Base-by-base conservation (phyloP, 2,329 filamentous ascomycete species). In the Exophiala lecanii-corni region DNA sequence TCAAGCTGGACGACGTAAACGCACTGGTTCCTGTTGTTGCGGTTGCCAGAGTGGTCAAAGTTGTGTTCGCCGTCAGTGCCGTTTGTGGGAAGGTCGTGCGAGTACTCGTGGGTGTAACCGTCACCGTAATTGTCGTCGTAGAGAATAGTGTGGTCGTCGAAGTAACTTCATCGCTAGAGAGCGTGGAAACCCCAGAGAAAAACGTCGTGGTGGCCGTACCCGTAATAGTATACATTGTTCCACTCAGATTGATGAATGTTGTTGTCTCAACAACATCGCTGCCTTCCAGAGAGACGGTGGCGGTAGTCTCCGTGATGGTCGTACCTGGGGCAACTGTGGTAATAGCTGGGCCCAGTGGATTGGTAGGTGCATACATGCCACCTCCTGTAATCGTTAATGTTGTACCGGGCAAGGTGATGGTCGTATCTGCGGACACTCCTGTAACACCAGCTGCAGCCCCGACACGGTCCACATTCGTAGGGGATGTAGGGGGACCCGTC, bases 171-270 rank as follows among this genome's bases (percentile, higher is more conserved):
- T 34, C 26, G 28, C 26, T 33, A 10, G 31, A 23, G 26, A 12
- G 39, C 12, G 36, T 18, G 9, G 30, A 13, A 26, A 17, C 36
- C 16, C 9, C 31, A 15, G 42, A 28, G n/a, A 28, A 33, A 23
- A 42, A 47, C 4, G 44, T 47, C 17, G 44, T 43, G 28, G 15
- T 39, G 15, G 44, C 43, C 33, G 26, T 21, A 15, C 39, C 44
- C 6, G 44, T 42, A 15, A 47, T 37, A 5, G 44, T 47, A 28
- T 28, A 41, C 13, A 45, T 30, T 4, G 26, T 31, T 4, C 36
- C 42, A 36, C n/a, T 26, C 16, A 19, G 13, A 25, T 15, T 19
- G 16, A 41, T n/a, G 9, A 35, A 37, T 19, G 23, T 31, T 16
- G 34, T 13, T 12, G 42, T 25, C 13, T 40, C 17, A 10, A 32